phyloP scores from a whole-genome alignment of 1,284 basidiomycete genomes.

The Ganoderma boninense region DNA sequence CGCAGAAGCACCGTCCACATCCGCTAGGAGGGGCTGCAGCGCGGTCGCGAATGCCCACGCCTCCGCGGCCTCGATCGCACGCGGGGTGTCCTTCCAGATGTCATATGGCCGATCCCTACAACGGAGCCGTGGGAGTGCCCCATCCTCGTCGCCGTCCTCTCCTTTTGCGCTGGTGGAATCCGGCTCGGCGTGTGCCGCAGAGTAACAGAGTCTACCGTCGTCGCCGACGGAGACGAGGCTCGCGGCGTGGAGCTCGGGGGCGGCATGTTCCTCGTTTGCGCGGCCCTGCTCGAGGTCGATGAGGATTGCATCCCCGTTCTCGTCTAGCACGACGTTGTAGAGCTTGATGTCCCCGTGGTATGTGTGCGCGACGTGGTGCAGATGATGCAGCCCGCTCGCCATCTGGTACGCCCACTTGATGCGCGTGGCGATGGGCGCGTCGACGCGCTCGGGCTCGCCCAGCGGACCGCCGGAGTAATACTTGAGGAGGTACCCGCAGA shows the following conservation, averaged over 20 bases:
- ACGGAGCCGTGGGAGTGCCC: background rate
- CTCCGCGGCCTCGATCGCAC: conserved; percentile 16
- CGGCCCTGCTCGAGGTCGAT: conserved; percentile 24
- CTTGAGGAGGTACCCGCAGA: background rate
- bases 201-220: conserved; percentile 7
- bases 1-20: background rate
- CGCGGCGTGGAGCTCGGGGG: conserved; percentile 16
- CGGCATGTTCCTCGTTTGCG: conserved; percentile 13
- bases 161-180: background rate
- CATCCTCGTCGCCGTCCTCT: background rate
- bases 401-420: conserved; percentile 15
- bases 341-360: conserved; percentile 23
- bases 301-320: conserved; percentile 11
- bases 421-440: background rate
- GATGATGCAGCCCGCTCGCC: conserved; percentile 1
- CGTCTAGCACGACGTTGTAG: conserved; percentile 20
- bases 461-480: background rate
- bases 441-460: background rate
- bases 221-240: background rate
- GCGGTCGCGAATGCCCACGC: conserved; percentile 15
- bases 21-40: background rate
- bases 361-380: conserved; percentile 13
- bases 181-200: background rate
- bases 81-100: conserved; percentile 7
- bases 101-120: conserved; percentile 7